A percentile compares a stretch with the other conserved stretches of the same genome.
phyloP scores from a whole-genome alignment of 2,329 filamentous ascomycete species.

The Cercospora zeae-maydis region DNA sequence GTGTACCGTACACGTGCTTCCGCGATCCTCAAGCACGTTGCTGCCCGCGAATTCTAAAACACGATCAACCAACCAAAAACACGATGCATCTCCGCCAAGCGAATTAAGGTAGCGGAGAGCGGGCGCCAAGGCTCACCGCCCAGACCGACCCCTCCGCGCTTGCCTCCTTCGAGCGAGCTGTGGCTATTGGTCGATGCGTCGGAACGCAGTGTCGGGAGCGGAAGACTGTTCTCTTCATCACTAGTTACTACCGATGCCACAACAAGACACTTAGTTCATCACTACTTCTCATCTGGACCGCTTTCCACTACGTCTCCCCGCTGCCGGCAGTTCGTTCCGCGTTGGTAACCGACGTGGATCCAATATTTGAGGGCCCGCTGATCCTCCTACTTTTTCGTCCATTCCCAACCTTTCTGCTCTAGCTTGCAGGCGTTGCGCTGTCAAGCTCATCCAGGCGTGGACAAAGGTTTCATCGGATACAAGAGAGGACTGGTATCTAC shows the following conservation, averaged over 20 bases:
- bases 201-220: neutral
- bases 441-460: neutral
- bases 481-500: too few relatives aligned
- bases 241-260: too few relatives aligned
- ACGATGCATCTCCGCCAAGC: neutral
- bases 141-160: neutral
- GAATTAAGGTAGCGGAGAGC: neutral
- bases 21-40: too few relatives aligned
- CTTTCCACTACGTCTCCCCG: neutral
- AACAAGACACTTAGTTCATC: too few relatives aligned
- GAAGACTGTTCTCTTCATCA: too few relatives aligned
- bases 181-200: neutral
- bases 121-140: neutral
- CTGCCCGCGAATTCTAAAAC: too few relatives aligned
- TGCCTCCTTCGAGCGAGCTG: neutral
- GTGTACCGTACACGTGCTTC: neutral
- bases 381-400: neutral
- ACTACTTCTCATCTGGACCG: neutral
- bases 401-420: too few relatives aligned
- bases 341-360: too few relatives aligned
- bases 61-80: too few relatives aligned
- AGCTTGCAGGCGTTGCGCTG: neutral
- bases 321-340: neutral
- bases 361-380: neutral
- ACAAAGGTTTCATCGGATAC: neutral